Conservation (phyloP, 73 alveolate genomes). For the Symbiodinium natans region DNA sequence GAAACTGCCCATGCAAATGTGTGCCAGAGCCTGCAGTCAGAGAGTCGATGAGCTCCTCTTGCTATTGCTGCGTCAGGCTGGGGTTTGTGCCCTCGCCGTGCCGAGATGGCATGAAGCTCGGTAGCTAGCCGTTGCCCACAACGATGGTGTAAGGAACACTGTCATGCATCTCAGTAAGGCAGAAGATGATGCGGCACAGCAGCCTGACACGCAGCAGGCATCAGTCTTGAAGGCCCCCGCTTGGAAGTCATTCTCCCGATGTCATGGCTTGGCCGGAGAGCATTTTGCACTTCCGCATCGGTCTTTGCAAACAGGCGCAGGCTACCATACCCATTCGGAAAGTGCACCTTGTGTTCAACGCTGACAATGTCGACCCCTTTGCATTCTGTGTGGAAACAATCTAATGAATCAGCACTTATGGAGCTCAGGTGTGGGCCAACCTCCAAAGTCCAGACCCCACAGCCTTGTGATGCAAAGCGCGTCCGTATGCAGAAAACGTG, state of each 20-base stretch:
- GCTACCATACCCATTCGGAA: slow-evolving; percentile 58
- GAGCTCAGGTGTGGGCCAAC: slow-evolving; percentile 78
- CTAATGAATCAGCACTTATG: not conserved
- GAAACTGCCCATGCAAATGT: no score
- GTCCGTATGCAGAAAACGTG: not conserved
- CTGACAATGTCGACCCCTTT: slow-evolving; percentile 18
- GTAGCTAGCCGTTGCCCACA: not conserved
- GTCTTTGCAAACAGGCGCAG: not conserved
- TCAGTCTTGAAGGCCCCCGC: not conserved
- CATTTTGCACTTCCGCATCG: not conserved
- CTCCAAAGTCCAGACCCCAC: not conserved
- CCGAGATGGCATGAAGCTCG: not conserved
- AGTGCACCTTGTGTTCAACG: slow-evolving; percentile 79
- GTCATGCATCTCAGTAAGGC: no score
- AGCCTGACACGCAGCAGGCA: not conserved
- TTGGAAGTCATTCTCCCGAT: not conserved
- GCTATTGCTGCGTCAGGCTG: not conserved
- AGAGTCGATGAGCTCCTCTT: not conserved
- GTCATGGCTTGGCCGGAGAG: not conserved
- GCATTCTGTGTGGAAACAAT: not conserved
- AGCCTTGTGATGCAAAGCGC: not conserved
- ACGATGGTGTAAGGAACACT: not conserved
- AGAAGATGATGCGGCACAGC: not conserved
- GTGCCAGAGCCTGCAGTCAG: no score
- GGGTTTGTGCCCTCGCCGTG: not conserved